Evolutionary conservation across 2,329 filamentous ascomycete genomes (phyloP).

Genomic region (Kalmusia sp.): DNA sequence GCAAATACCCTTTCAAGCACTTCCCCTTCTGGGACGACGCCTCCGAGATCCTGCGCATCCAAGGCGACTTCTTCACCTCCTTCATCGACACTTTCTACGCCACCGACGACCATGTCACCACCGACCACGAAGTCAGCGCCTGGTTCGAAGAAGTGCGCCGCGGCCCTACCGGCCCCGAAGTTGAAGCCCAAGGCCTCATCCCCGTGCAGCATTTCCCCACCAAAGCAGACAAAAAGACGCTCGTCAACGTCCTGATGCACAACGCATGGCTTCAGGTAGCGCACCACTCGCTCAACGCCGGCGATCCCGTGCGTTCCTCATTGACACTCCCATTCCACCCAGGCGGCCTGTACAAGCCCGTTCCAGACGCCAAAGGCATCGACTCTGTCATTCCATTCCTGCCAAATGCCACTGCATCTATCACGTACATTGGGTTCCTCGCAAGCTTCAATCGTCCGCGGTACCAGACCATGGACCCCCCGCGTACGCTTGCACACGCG

Average conservation of each 20-base stretch:
- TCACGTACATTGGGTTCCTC: slow-evolving; percentile 6
- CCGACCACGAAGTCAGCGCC: slow-evolving; percentile 3
- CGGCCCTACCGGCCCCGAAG: slow-evolving; percentile 6
- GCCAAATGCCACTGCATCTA: slow-evolving; percentile 5
- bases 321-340: slow-evolving; percentile 6
- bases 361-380: slow-evolving; percentile 3
- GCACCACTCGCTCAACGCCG: slow-evolving; percentile 10
- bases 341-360: slow-evolving; percentile 6
- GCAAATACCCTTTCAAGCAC: neutral
- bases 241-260: slow-evolving; percentile 9
- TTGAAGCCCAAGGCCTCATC: slow-evolving; percentile 1
- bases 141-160: slow-evolving; percentile 10
- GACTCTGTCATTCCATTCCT: slow-evolving; percentile 6
- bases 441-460: slow-evolving; percentile 11
- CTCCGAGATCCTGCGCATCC: neutral
- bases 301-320: slow-evolving; percentile 7
- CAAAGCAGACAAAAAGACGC: neutral
- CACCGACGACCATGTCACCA: neutral
- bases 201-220: neutral
- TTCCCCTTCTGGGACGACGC: slow-evolving; percentile 9
- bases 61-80: slow-evolving; percentile 4
- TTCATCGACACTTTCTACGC: slow-evolving; percentile 9
- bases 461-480: slow-evolving; percentile 5
- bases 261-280: slow-evolving; percentile 10
- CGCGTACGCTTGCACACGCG: slow-evolving; percentile 7